Conservation (phyloP, 2,329 filamentous ascomycete genomes). For the Cordyceps cicadae region DNA sequence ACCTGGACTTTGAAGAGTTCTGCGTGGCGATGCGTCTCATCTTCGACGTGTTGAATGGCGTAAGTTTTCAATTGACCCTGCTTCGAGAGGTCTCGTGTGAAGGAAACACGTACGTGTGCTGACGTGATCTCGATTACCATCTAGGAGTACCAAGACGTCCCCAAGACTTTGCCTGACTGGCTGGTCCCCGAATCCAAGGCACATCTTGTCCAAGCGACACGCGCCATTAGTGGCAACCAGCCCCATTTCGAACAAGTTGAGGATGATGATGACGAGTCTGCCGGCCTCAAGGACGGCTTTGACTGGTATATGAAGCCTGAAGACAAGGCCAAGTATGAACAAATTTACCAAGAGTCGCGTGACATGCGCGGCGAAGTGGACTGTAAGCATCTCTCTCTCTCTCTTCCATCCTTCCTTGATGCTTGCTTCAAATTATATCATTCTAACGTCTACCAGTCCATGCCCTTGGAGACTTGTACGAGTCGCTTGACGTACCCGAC, state of each 20-base stretch:
- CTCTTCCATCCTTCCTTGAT: not conserved
- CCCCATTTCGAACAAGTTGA: slow-evolving; percentile 79
- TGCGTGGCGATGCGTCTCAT: slow-evolving; percentile 98
- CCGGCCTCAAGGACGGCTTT: slow-evolving; percentile 88
- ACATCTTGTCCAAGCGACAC: slow-evolving; percentile 75
- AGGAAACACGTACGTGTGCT: not conserved
- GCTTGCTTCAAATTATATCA: not conserved
- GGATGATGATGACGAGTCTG: slow-evolving; percentile 65
- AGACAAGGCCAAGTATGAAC: slow-evolving; percentile 91
- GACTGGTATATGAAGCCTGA: slow-evolving; percentile 98
- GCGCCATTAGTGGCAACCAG: slow-evolving; percentile 70
- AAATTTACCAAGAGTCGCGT: slow-evolving; percentile 90
- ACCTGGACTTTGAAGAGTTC: slow-evolving; percentile 98
- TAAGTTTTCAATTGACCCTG: slow-evolving; percentile 35
- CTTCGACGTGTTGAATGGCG: slow-evolving; percentile 93
- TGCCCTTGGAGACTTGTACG: slow-evolving; percentile 75
- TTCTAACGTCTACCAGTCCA: slow-evolving; percentile 45
- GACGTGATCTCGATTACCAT: slow-evolving; percentile 14
- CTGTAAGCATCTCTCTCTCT: slow-evolving; percentile 44
- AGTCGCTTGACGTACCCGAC: slow-evolving; percentile 64
- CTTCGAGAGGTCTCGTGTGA: too few species aligned
- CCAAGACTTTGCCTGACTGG: slow-evolving; percentile 80
- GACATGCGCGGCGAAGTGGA: slow-evolving; percentile 77
- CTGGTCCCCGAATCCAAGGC: slow-evolving; percentile 92
- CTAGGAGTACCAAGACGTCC: slow-evolving; percentile 87